phyloP scores from a whole-genome alignment of 2,329 filamentous ascomycete genomes.

The Calonectria hongkongensis region DNA sequence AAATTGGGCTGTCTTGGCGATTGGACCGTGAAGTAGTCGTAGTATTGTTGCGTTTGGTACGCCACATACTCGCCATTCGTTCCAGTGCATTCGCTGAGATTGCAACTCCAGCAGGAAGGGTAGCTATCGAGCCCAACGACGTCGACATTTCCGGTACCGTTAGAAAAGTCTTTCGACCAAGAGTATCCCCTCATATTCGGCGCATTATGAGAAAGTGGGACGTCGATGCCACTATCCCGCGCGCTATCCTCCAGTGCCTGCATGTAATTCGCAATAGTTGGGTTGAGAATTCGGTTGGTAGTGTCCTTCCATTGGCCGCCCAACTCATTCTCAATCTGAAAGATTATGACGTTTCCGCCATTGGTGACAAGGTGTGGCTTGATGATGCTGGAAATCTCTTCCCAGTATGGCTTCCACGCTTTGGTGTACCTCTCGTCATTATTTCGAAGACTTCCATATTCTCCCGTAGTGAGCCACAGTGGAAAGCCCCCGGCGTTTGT shows the following conservation, averaged over 20 bases:
- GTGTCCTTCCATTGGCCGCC: conserved; percentile 65
- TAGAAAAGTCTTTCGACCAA: conserved; percentile 77
- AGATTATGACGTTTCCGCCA: conserved; percentile 73
- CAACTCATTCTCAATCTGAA: conserved; percentile 75
- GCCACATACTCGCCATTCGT: conserved; percentile 76
- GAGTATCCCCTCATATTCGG: conserved; percentile 74
- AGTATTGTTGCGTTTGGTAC: conserved; percentile 65
- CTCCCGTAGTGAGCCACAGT: conserved; percentile 77
- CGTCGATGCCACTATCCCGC: conserved; percentile 73
- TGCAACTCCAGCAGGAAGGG: conserved; percentile 78
- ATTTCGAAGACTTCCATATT: conserved; percentile 71
- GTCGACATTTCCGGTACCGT: conserved; percentile 74
- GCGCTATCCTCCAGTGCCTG: conserved; percentile 72
- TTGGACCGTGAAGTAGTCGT: conserved; percentile 54
- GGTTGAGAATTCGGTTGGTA: conserved; percentile 66
- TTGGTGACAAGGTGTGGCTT: conserved; percentile 73
- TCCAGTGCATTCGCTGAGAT: conserved; percentile 75
- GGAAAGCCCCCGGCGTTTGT: conserved; percentile 78
- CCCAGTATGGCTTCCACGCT: conserved; percentile 73
- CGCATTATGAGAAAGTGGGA: conserved; percentile 76
- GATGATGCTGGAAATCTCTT: conserved; percentile 69
- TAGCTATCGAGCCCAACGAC: conserved; percentile 72
- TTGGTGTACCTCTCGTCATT: conserved; percentile 71
- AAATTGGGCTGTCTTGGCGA: conserved; percentile 53
- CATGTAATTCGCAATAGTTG: conserved; percentile 73